These are phyloP conservation scores for Filosporella fistucella DNA, from an alignment of 495 filamentous ascomycete species.

Conservation along the genomic window DNA sequence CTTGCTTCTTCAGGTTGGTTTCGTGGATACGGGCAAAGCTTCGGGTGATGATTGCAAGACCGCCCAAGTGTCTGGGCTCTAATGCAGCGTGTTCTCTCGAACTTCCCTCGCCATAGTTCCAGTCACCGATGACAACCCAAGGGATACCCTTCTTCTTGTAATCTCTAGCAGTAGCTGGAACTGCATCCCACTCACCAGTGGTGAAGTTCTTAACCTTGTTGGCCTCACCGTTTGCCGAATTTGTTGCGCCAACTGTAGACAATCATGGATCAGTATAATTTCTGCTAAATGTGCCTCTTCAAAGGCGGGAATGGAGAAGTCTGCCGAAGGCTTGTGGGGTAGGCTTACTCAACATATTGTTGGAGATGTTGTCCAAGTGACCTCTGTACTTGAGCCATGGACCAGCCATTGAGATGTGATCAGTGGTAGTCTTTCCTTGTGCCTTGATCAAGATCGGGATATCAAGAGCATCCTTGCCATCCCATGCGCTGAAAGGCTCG, in stretches of 20 bases:
- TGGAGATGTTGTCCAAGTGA: conserved; percentile 99
- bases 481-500: conserved; percentile 79
- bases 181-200: conserved; percentile 77
- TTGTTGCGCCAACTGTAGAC: conserved; percentile 97
- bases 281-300: too few species aligned
- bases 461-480: conserved; percentile 86
- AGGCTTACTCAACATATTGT: conserved; percentile 99
- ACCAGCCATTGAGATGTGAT: conserved; percentile 99
- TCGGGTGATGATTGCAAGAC: conserved; percentile 93
- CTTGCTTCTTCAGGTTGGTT: conserved; percentile 99
- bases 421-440: conserved; percentile 97
- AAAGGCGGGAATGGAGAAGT: too few species aligned
- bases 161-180: conserved; percentile 92
- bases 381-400: conserved; percentile 99
- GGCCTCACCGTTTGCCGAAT: conserved; percentile 90
- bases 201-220: conserved; percentile 96
- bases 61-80: conserved; percentile 95
- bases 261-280: too few species aligned
- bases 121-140: conserved; percentile 99
- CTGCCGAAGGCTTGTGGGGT: too few species aligned
- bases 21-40: conserved; percentile 99
- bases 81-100: conserved; percentile 98
- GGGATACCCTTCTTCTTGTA: conserved; percentile 95
- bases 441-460: conserved; percentile 97
- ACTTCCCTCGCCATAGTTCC: conserved; percentile 98